These are phyloP conservation scores for Stachybotrys chartarum DNA, from an alignment of 2,329 filamentous ascomycete species.

Conservation along the genomic window DNA sequence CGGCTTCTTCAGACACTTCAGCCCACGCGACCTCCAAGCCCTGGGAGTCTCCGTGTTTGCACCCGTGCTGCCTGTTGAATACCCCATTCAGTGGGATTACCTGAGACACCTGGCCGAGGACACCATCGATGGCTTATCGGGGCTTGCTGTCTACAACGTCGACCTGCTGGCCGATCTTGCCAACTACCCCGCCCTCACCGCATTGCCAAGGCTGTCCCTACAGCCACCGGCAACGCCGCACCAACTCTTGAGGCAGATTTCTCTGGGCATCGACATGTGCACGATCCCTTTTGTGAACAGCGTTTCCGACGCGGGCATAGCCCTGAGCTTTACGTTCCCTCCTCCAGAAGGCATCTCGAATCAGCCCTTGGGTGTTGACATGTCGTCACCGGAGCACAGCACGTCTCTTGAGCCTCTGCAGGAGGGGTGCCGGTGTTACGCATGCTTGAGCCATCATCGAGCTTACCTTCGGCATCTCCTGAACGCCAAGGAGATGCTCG, in stretches of 20 bases:
- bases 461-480: slow-evolving; percentile 87
- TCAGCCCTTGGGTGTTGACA: slow-evolving; percentile 63
- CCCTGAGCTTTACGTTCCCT: slow-evolving; percentile 72
- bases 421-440: slow-evolving; percentile 67
- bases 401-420: slow-evolving; percentile 56
- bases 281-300: slow-evolving; percentile 67
- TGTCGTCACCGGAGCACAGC: slow-evolving; percentile 62
- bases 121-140: slow-evolving; percentile 49
- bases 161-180: slow-evolving; percentile 60
- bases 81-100: slow-evolving; percentile 72
- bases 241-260: slow-evolving; percentile 67
- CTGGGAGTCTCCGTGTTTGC: slow-evolving; percentile 45
- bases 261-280: slow-evolving; percentile 73
- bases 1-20: slow-evolving; percentile 47
- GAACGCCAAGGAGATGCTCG: slow-evolving; percentile 90
- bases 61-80: slow-evolving; percentile 67
- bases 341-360: slow-evolving; percentile 13
- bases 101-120: slow-evolving; percentile 63
- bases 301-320: slow-evolving; percentile 78
- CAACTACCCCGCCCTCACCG: slow-evolving; percentile 42
- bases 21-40: slow-evolving; percentile 16
- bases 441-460: slow-evolving; percentile 75
- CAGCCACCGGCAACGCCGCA: slow-evolving; percentile 65
- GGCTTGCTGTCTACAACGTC: slow-evolving; percentile 73
- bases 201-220: slow-evolving; percentile 69